Evolutionary conservation across 768 basidiomycete species (phyloP), one percentile per base, ranked within the genome.

Genomic region (Nevesoporus exiguus): DNA sequence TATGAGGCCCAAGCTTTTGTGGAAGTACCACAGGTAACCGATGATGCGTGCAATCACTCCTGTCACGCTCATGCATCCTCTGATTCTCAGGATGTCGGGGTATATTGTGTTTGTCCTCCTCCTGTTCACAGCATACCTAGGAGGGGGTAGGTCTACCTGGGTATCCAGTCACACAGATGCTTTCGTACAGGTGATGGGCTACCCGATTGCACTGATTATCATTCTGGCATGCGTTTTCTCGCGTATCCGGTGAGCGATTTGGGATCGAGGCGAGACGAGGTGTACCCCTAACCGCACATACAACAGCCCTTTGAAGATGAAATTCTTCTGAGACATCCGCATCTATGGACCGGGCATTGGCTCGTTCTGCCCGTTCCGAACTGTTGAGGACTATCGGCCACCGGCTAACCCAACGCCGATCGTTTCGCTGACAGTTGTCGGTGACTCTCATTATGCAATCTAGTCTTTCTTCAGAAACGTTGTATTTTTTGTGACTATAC

Each of bases 1-100:
- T 14, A 68, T 74, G 41, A 85, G 80, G 65, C 88, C 90, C 14
- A 93, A 89, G 67, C 66, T 73, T 1, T 54, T 92, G 19, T 93
- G 90, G 86, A 93, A 92, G 66, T 93, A 90, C 59, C 91, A 94
- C 63, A 74, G 91, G 86, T 84, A 56, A 55, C 5, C 24, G 39
- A 68, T 22, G 3, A 43, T 29, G 27, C 24, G n/a, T 25, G 19
- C 21, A 40, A n/a, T 54, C 39, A 25, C 46, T 46, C 37, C n/a
- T 27, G 50, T 45, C 22, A n/a, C 41, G 15, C 48, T 47, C 30
- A 54, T 29, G 33, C 49, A 39, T 56, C 40, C 33, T 7, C 44
- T 30, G 34, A 50, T 30, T 47, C 49, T 43, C 59, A 86, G 88
- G 57, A 56, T 86, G 17, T 90, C 87, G 0, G 92, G 92, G 9